These are phyloP conservation scores for Arthrobotrys entomopaga DNA, from an alignment of 2,329 filamentous ascomycete genomes.

Conservation along the genomic window DNA sequence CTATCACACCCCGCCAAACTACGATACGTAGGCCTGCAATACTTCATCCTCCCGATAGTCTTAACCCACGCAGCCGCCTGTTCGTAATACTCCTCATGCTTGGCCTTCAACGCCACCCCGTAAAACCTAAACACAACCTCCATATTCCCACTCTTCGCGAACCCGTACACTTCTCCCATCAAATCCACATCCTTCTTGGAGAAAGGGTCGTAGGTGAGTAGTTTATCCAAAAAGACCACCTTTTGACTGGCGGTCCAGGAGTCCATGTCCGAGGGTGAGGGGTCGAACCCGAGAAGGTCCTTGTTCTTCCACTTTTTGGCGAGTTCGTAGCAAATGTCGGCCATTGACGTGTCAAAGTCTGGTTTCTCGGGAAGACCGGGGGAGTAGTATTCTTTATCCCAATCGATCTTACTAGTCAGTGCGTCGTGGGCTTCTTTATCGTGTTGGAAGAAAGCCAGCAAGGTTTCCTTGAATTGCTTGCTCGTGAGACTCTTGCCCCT, in stretches of 20 bases:
- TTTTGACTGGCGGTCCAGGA: constrained; percentile 86
- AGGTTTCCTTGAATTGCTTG: constrained; percentile 90
- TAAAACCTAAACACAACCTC: constrained; percentile 86
- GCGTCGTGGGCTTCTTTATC: constrained; percentile 73
- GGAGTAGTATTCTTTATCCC: constrained; percentile 89
- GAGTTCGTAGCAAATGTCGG: constrained; percentile 83
- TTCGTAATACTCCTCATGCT: constrained; percentile 74
- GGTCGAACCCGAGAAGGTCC: constrained; percentile 66
- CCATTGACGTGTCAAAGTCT: constrained; percentile 86
- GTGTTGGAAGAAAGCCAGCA: constrained; percentile 81
- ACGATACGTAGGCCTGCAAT: constrained; percentile 85
- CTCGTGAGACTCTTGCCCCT: constrained; percentile 88
- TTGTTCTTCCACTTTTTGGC: constrained; percentile 79
- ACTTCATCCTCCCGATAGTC: constrained; percentile 94
- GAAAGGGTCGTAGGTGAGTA: constrained; percentile 76
- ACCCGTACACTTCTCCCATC: constrained; percentile 79
- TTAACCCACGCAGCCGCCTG: constrained; percentile 80
- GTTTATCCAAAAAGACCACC: constrained; percentile 85
- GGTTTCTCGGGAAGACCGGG: constrained; percentile 87
- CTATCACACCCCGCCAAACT: constrained; percentile 78
- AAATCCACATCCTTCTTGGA: constrained; percentile 72
- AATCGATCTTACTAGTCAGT: constrained; percentile 76
- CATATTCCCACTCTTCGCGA: constrained; percentile 80
- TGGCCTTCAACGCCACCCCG: constrained; percentile 78
- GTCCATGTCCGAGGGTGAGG: constrained; percentile 74